Evolutionary conservation across 164 flowering plant species (phyloP), one percentile per base, ranked within the genome.

Genomic region (Litsea cubeba): DNA sequence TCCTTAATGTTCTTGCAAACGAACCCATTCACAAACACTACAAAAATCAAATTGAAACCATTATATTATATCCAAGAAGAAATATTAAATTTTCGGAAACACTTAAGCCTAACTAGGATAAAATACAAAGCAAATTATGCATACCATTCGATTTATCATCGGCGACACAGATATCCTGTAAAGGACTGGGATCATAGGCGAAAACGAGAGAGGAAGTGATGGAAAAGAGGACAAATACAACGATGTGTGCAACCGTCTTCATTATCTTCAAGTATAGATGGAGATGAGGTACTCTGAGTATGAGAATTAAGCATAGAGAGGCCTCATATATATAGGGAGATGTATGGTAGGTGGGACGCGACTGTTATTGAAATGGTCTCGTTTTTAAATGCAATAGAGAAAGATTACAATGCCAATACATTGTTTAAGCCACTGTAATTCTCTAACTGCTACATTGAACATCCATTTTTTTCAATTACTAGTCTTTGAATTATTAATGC

Each of bases 91-190:
- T 35, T 35, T 10, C 46, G 10, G 46, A 35, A 35, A 35, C 46
- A 35, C 46, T 35, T 0, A 5, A 35, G 46, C 46, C 10, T 1
- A 1, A 35, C 46, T 5, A 35, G 10, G 46, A 35, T 35, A 35
- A 35, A 5, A 35, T 35, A 35, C 10, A 35, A 6, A 6, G 46
- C 10, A 35, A 35, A 35, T 35, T 35, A 35, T 35, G 46, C 10
- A 14, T 30, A 66, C 69, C 69, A 14, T 28, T 2, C 4, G 69
- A 30, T 3, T 60, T 17, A 11, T 0, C 24, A 14, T 62, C 28
- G 7, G 74, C 68, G 2, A 72, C 68, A 62, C 74, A 72, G 22
- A 72, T 30, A n/a, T 72, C 74, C 50, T 72, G 74, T 30, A 72
- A n/a, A 20, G 65, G 74, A 32, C 54, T 62, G 5, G 74, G 74